Evolutionary conservation across 257 asterid species (phyloP).

Genomic region (Nicotiana otophora): DNA sequence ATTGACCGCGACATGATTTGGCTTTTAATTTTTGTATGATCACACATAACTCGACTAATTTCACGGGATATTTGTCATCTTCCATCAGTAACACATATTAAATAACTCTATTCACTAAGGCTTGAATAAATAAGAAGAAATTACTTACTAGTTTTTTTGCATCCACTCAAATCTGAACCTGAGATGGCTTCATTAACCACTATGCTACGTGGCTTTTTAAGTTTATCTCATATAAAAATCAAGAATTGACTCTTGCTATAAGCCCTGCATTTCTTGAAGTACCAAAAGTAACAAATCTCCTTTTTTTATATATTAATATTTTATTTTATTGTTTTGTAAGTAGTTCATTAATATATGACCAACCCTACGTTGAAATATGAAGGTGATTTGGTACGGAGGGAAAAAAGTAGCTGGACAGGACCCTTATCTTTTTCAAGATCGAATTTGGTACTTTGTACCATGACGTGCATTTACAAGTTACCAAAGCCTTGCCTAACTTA

Average conservation of each 20-base stretch:
- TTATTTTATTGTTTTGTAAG: no score
- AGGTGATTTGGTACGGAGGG: no score
- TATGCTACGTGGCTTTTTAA: neutral
- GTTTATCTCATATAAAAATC: neutral
- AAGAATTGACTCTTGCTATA: neutral
- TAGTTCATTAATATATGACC: neutral
- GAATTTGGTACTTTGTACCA: no score
- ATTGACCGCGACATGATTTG: neutral
- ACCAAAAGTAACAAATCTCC: neutral
- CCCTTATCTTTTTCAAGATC: neutral
- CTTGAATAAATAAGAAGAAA: no score
- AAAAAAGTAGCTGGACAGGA: neutral
- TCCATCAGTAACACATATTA: rapidly evolving
- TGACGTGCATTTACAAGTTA: no score
- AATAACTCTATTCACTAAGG: rapidly evolving
- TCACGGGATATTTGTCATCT: no score
- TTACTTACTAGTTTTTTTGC: no score
- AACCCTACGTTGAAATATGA: neutral
- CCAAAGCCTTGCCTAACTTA: no score
- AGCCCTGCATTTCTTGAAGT: neutral
- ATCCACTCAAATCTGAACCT: no score
- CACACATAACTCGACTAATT: no score
- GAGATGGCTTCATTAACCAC: no score
- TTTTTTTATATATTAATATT: neutral
- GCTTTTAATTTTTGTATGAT: neutral